Percentiles rank a stretch among this genome's conserved stretches.
These are phyloP conservation scores for Neopestalotiopsis clavispora DNA, from an alignment of 2,329 filamentous ascomycete species.

Conservation along the genomic window DNA sequence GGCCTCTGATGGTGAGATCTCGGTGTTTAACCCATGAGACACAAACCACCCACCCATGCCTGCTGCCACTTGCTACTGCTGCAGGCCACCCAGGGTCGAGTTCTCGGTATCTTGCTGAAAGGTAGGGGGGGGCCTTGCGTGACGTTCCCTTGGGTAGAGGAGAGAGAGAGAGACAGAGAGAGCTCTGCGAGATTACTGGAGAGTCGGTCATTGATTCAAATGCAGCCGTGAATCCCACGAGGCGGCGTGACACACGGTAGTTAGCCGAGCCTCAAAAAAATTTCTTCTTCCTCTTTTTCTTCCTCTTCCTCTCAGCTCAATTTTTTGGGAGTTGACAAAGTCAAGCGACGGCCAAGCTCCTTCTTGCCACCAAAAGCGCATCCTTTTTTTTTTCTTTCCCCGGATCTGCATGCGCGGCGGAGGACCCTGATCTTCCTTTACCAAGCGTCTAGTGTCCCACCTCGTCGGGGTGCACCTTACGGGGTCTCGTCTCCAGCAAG, in stretches of 20 bases:
- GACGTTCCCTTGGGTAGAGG: neutral
- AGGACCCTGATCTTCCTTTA: conserved; percentile 1
- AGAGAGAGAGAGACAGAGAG: too few relatives aligned
- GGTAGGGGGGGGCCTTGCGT: neutral
- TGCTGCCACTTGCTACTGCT: neutral
- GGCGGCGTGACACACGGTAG: neutral
- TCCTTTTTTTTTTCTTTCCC: neutral
- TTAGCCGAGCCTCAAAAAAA: neutral
- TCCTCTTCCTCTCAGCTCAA: neutral
- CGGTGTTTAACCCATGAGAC: neutral
- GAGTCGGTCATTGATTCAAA: neutral
- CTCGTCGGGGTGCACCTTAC: neutral
- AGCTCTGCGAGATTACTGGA: neutral
- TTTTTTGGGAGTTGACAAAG: neutral
- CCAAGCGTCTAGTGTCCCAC: neutral
- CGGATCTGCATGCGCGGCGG: neutral
- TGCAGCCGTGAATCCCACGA: neutral
- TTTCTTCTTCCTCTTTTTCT: neutral
- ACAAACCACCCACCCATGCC: neutral
- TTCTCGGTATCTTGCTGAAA: neutral
- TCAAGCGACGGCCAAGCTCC: neutral
- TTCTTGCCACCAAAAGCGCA: neutral
- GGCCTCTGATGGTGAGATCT: neutral
- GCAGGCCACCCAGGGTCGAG: neutral
- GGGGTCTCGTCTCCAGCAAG: neutral